Evolutionary conservation across 345 rosid genomes (phyloP).

Genomic region (Acer saccharum): DNA sequence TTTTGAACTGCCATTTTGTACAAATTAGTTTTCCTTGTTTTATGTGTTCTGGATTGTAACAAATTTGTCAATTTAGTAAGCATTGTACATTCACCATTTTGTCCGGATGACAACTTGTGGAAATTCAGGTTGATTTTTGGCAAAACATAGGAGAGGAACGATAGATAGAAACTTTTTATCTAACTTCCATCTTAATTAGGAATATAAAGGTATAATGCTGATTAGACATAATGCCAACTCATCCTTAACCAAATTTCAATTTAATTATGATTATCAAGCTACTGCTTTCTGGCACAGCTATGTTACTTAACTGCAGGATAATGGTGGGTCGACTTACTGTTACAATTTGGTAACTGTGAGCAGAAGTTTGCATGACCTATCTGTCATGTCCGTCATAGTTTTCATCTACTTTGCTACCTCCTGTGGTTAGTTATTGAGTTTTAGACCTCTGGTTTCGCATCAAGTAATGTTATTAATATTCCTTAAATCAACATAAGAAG

Average conservation of each 20-base stretch:
- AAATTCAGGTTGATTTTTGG: not conserved
- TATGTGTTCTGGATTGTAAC: not conserved
- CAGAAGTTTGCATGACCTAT: no score
- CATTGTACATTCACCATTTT: not conserved
- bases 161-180: not conserved
- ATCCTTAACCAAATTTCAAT: not conserved
- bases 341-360: not conserved
- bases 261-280: not conserved
- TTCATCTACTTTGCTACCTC: no score
- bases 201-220: not conserved
- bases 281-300: not conserved
- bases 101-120: not conserved
- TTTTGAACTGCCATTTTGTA: not conserved
- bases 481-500: no score
- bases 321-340: not conserved
- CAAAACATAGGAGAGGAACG: not conserved
- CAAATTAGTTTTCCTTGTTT: not conserved
- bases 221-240: not conserved
- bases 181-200: not conserved
- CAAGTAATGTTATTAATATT: no score
- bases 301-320: not conserved
- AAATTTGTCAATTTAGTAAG: constrained; percentile 2
- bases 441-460: no score
- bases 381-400: no score
- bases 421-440: no score